Base-by-base conservation (phyloP, 495 filamentous ascomycete genomes). In the Halenospora varia region DNA sequence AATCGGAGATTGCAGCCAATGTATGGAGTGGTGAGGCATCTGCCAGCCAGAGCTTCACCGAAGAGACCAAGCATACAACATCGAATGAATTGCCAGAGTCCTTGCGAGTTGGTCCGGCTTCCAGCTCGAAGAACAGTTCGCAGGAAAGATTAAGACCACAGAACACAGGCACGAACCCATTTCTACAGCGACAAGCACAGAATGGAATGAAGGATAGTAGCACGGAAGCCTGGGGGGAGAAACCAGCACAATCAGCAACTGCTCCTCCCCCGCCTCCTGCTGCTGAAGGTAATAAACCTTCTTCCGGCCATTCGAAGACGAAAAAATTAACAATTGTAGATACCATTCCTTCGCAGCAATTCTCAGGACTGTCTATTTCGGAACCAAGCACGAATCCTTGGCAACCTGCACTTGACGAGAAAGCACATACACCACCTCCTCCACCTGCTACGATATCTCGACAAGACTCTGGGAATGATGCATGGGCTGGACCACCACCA, bases 311-410 rank as follows among this genome's bases (percentile, higher is more conserved):
- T n/a, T n/a, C n/a, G n/a, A n/a, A n/a, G n/a, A n/a, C n/a, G n/a
- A n/a, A n/a, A n/a, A n/a, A n/a, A n/a, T n/a, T n/a, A n/a, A n/a
- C n/a, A n/a, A n/a, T n/a, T n/a, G n/a, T n/a, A n/a, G n/a, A n/a
- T n/a, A n/a, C n/a, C n/a, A n/a, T n/a, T n/a, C 65, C 69, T 6
- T 53, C 63, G 1, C 58, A 65, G 20, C 40, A 70, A 11, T 72
- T 77, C 41, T 64, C 73, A 2, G 66, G 73, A 39, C 65, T 77
- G 13, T 70, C 64, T 25, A 45, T 75, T 22, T 62, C 66, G 25
- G 75, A 78, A 17, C 56, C 73, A 26, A 77, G 59, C 49, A 75
- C 70, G 53, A 82, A 82, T 55, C 77, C 79, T 2, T 81, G 78
- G 79, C 73, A 79, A 51, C 76, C 79, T 3, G 64, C 71, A 2